A percentile compares a stretch with the other conserved stretches of the same genome.
These are phyloP conservation scores for Besnoitia besnoiti DNA, from an alignment of 169 alveolate genomes.

Conservation along the genomic window DNA sequence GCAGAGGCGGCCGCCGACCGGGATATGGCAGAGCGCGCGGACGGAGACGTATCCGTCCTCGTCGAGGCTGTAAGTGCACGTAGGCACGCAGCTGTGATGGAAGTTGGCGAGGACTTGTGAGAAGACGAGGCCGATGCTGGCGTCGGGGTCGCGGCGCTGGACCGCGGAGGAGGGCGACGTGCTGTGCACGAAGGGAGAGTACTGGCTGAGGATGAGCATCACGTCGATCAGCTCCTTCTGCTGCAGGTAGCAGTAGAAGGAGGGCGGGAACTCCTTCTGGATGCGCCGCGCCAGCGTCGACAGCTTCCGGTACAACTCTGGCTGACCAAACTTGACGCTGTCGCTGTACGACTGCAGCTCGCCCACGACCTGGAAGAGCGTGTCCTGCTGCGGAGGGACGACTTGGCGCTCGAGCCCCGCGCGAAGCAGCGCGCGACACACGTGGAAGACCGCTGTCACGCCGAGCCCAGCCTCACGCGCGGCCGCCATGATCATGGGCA, in stretches of 20 bases:
- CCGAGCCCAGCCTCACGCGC: conserved; percentile 75
- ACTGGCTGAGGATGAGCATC: conserved; percentile 80
- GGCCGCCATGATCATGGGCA: conserved; percentile 77
- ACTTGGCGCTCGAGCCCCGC: conserved; percentile 72
- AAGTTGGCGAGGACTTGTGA: conserved; percentile 73
- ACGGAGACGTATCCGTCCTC: conserved; percentile 81
- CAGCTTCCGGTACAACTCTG: conserved; percentile 71
- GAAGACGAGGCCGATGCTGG: conserved; percentile 81
- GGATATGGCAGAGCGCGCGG: conserved; percentile 82
- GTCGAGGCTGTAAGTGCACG: conserved; percentile 79
- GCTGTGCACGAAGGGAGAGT: conserved; percentile 79
- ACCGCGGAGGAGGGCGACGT: conserved; percentile 79
- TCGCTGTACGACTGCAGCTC: conserved; percentile 73
- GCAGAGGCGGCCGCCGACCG: conserved; percentile 82
- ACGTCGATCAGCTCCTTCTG: conserved; percentile 79
- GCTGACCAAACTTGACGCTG: conserved; percentile 75
- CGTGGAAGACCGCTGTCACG: conserved; percentile 73
- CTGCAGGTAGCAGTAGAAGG: conserved; percentile 80
- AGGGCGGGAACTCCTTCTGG: conserved; percentile 77
- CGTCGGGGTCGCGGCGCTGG: conserved; percentile 75
- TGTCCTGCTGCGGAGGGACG: neutral
- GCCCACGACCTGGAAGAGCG: neutral
- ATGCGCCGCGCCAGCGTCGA: conserved; percentile 78
- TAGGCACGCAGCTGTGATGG: conserved; percentile 87
- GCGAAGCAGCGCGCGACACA: conserved; percentile 73